Evolutionary conservation across 2,329 filamentous ascomycete genomes (phyloP).

Genomic region (Xylariaceae sp.): DNA sequence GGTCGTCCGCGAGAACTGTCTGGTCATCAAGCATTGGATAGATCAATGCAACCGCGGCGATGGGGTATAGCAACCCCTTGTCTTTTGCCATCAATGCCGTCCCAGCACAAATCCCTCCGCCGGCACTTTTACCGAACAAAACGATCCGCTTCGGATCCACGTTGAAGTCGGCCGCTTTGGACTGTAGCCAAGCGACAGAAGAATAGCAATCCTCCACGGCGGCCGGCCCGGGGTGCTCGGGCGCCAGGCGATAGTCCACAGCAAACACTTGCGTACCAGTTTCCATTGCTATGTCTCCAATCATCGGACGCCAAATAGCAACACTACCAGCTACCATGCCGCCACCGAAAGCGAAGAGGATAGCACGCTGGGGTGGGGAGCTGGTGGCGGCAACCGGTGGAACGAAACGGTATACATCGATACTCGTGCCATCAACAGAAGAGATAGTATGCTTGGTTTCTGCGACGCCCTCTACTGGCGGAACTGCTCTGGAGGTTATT

Average conservation of each 20-base stretch:
- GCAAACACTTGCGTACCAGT: constrained; percentile 25
- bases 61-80: constrained; percentile 18
- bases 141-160: constrained; percentile 24
- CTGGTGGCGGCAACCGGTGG: constrained; percentile 6
- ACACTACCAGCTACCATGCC: constrained; percentile 23
- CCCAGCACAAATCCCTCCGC: constrained; percentile 20
- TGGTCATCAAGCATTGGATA: constrained; percentile 35
- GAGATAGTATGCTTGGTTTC: constrained; percentile 18
- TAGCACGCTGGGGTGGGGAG: constrained; percentile 16
- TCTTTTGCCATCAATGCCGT: constrained; percentile 39
- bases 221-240: constrained; percentile 44
- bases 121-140: constrained; percentile 19
- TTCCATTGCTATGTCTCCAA: constrained; percentile 14
- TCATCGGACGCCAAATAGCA: constrained; percentile 10
- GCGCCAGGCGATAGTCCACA: constrained; percentile 46
- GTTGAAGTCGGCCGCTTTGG: constrained; percentile 14
- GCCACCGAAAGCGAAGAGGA: constrained; percentile 24
- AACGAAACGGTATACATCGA: constrained; percentile 21
- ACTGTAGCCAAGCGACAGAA: constrained; percentile 34
- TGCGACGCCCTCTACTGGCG: constrained; percentile 9
- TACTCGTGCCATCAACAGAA: constrained; percentile 18
- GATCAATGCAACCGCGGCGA: constrained; percentile 28
- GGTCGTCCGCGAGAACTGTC: constrained; percentile 15
- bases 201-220: constrained; percentile 38
- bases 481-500: not conserved